Conservation (phyloP, 1,139 yeast genomes). For the Debaryomycetaceae sp. region DNA sequence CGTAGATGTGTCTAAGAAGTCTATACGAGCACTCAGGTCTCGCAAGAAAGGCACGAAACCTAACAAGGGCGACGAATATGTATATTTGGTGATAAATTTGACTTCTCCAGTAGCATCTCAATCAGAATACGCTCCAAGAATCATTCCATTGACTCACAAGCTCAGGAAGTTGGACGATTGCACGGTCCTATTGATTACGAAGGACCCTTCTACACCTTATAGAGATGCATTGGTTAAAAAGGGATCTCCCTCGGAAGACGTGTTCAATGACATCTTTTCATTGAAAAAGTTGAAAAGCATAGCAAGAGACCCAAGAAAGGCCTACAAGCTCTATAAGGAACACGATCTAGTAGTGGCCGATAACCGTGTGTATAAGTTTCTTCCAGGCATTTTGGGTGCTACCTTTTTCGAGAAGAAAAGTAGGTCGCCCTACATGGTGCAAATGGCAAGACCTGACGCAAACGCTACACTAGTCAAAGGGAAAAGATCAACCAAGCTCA, state of each 20-base stretch:
- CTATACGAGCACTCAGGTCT: conserved; percentile 33
- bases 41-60: conserved; percentile 22
- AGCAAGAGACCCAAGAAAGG: conserved; percentile 40
- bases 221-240: conserved; percentile 43
- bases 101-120: conserved; percentile 42
- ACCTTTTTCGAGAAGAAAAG: conserved; percentile 56
- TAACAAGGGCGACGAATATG: conserved; percentile 21
- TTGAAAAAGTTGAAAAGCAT: conserved; percentile 52
- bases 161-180: conserved; percentile 45
- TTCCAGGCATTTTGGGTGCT: conserved; percentile 55
- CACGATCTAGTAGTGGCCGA: conserved; percentile 67
- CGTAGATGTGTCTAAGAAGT: conserved; percentile 22
- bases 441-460: conserved; percentile 54
- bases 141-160: conserved; percentile 57
- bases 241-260: conserved; percentile 54
- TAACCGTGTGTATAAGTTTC: conserved; percentile 55
- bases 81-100: conserved; percentile 55
- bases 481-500: conserved; percentile 35
- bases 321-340: conserved; percentile 50
- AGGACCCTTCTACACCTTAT: conserved; percentile 62
- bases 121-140: conserved; percentile 61
- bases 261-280: conserved; percentile 55
- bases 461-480: conserved; percentile 33
- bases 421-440: conserved; percentile 62
- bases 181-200: conserved; percentile 58